A percentile compares a stretch with the other conserved stretches of the same genome.
Conservation (phyloP, 2,329 filamentous ascomycete genomes). For the Hymenoscyphus linearis region DNA sequence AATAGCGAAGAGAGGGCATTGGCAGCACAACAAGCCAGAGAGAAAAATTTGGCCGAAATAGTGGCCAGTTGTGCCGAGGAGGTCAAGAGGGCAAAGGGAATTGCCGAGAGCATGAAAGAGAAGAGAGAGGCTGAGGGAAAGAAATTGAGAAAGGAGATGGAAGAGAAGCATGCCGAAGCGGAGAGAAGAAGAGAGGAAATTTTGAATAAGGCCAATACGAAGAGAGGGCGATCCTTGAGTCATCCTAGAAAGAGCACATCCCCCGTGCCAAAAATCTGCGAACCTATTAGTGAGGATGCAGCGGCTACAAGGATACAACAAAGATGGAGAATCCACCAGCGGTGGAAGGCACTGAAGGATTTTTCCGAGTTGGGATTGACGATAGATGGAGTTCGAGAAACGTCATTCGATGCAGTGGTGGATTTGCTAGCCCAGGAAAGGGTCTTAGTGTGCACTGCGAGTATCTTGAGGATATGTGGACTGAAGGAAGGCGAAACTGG, state of each 20-base stretch:
- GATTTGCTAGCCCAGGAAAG: constrained; percentile 60
- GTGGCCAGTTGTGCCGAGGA: constrained; percentile 78
- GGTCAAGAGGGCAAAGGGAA: constrained; percentile 45
- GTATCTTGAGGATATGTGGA: constrained; percentile 64
- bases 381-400: constrained; percentile 64
- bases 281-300: constrained; percentile 49
- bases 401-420: constrained; percentile 70
- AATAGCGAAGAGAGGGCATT: constrained; percentile 71
- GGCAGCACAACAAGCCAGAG: constrained; percentile 71
- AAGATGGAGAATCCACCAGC: constrained; percentile 59
- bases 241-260: constrained; percentile 44
- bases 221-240: constrained; percentile 49
- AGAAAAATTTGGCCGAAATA: constrained; percentile 77
- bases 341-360: constrained; percentile 55
- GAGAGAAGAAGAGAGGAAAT: constrained; percentile 65
- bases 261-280: constrained; percentile 45
- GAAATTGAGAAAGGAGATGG: constrained; percentile 67
- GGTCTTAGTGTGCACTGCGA: constrained; percentile 60
- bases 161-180: constrained; percentile 73
- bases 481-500: constrained; percentile 59
- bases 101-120: constrained; percentile 13
- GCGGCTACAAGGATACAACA: constrained; percentile 64
- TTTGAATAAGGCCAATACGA: constrained; percentile 45
- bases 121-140: constrained; percentile 62
- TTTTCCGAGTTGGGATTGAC: constrained; percentile 64